Base-by-base conservation (phyloP, 2,329 filamentous ascomycete species). In the Fusarium abutilonis region DNA sequence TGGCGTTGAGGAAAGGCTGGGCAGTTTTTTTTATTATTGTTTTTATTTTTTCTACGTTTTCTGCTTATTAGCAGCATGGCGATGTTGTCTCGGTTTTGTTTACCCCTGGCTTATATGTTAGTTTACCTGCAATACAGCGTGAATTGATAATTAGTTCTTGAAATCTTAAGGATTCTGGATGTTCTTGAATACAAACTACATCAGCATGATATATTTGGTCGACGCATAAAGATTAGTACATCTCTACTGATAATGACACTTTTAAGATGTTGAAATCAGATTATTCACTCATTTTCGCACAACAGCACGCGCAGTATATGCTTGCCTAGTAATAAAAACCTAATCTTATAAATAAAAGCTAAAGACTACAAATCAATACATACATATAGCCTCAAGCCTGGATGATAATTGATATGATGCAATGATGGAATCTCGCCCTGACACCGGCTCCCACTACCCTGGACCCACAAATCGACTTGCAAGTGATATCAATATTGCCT, bases 1-100 rank as follows among this genome's bases (percentile, higher is more conserved):
- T 55, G 73, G 73, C 72, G 72, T 75, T 74, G 66, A 64, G 72
- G 70, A 48, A 60, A 65, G 67, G 60, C 45, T 63, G 51, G 64
- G 66, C 52, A 69, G 65, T 59, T 66, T 67, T n/a, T n/a, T n/a
- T n/a, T n/a, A n/a, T n/a, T n/a, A n/a, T n/a, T 64, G 5, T 34
- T 44, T 19, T 19, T 19, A 19, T 6, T 52, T 41, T 48, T 29
- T 49, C 21, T 39, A 52, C 69, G 59, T 66, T 74, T 64, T 48
- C 42, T 53, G 46, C 55, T 45, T 36, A 17, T 38, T 10, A 63
- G 65, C 69, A 74, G 70, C 73, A 75, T 75, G 71, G 72, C 72
- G 72, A 69, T 68, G 67, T 68, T 67, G 64, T 72, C 67, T 67
- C 53, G 60, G 53, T 49, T 52, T 65, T 55, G 42, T 57, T 49